phyloP scores from a whole-genome alignment of 2,329 filamentous ascomycete genomes.

The Aphanocladium album region DNA sequence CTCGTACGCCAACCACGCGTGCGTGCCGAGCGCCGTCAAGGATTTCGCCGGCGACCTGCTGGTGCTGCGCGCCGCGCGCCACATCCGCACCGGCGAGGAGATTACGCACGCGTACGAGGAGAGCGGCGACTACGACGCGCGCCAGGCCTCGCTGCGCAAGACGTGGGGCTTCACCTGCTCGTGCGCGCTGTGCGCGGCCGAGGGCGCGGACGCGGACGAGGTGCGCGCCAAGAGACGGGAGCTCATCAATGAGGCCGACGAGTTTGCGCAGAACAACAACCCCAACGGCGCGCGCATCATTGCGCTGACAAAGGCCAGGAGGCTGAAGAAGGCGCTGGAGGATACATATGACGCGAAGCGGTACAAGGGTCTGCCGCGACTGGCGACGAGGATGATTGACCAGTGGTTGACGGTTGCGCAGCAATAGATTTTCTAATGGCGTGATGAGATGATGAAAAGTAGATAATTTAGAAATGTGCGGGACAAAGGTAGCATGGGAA shows the following conservation, averaged over 20 bases:
- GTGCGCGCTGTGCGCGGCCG: slow-evolving; percentile 30
- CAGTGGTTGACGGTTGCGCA: slow-evolving; percentile 23
- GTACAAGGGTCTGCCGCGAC: slow-evolving; percentile 22
- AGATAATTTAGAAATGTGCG: background rate
- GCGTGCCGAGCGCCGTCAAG: slow-evolving; percentile 30
- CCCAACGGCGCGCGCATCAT: slow-evolving; percentile 16
- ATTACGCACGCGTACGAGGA: slow-evolving; percentile 29
- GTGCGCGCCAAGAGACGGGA: slow-evolving; percentile 18
- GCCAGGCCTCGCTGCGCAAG: slow-evolving; percentile 17
- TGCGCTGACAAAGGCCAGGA: slow-evolving; percentile 20
- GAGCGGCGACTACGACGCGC: slow-evolving; percentile 20
- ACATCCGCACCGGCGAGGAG: slow-evolving; percentile 30
- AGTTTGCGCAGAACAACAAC: slow-evolving; percentile 16
- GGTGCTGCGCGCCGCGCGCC: slow-evolving; percentile 30
- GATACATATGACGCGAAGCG: slow-evolving; percentile 24
- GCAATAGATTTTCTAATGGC: background rate
- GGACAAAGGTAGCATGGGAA: background rate
- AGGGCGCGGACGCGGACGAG: slow-evolving; percentile 20
- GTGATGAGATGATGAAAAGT: background rate
- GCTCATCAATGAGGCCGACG: slow-evolving; percentile 18
- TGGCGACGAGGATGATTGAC: slow-evolving; percentile 20
- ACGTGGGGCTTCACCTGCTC: slow-evolving; percentile 35
- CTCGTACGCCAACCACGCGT: slow-evolving; percentile 40
- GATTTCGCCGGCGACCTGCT: slow-evolving; percentile 36
- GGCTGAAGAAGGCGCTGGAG: slow-evolving; percentile 20